Base-by-base conservation (phyloP, 2,329 filamentous ascomycete species). In the Aspergillus chevalieri region DNA sequence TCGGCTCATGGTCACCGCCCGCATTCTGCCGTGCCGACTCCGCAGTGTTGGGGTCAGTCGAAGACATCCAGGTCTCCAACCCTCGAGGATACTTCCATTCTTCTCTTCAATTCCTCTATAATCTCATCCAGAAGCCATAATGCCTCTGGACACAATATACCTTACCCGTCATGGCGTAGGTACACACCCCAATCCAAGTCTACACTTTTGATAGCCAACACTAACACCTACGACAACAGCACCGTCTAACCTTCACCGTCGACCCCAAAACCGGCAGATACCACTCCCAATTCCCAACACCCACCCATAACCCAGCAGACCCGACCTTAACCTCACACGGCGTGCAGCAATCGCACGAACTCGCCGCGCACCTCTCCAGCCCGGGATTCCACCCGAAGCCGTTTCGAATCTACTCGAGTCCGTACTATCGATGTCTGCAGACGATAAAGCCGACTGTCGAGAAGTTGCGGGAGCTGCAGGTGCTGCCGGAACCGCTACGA, bases 221-320 rank as follows among this genome's bases (percentile, higher is more conserved):
- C 17, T 41, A 41, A 36, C 47, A 46, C 26, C 17, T 17, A 17
- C 17, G 17, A 17, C 26, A 38, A 43, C 68, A 94, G 91, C 95
- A 95, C 71, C 89, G 93, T 54, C 85, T 87, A 56, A 90, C 87
- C 67, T 97, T 91, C 89, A 82, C 82, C 41, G 88, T 97, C 52
- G 85, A 97, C 70, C 82, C 84, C 43, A 74, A 78, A 53, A 92
- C 88, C 34, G 92, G 93, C 47, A 78, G 78, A 59, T 97, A 97
- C 74, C 80, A 79, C 47, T 76, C 86, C 21, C 77, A 77, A 51
- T 82, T 93, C 57, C 82, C 79, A 39, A 89, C 88, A 34, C 92
- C 93, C 1, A 97, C 93, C 5, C 87, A 88, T 47, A 90, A 95
- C 55, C 79, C 91, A 3, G 86, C 87, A 22, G 93, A 98, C 65